These are phyloP conservation scores for Talaromyces amestolkiae DNA, from an alignment of 2,329 filamentous ascomycete genomes.

Conservation along the genomic window DNA sequence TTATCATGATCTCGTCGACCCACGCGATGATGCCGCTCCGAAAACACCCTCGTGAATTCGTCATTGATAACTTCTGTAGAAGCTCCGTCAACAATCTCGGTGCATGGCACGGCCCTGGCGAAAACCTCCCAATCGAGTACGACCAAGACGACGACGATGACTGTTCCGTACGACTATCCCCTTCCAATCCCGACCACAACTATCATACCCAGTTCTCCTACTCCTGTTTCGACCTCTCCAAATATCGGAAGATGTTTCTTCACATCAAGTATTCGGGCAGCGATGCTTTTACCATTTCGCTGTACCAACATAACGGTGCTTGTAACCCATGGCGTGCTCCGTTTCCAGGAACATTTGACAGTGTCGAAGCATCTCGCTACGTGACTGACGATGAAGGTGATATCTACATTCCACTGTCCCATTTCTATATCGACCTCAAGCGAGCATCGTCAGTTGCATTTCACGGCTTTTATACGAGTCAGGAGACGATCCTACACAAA, in stretches of 20 bases:
- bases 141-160: slow-evolving; percentile 37
- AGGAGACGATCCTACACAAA: slow-evolving; percentile 52
- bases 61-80: slow-evolving; percentile 62
- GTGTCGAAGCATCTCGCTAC: slow-evolving; percentile 63
- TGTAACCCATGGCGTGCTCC: slow-evolving; percentile 58
- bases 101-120: slow-evolving; percentile 66
- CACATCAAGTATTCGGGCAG: slow-evolving; percentile 64
- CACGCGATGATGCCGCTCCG: slow-evolving; percentile 11
- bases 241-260: slow-evolving; percentile 58
- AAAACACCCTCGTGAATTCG: slow-evolving; percentile 24
- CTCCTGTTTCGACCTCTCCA: slow-evolving; percentile 56
- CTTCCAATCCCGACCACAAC: slow-evolving; percentile 59
- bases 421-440: slow-evolving; percentile 62
- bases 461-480: slow-evolving; percentile 61
- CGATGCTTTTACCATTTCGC: slow-evolving; percentile 61
- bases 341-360: slow-evolving; percentile 67
- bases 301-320: slow-evolving; percentile 64
- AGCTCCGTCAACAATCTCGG: slow-evolving; percentile 57
- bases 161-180: slow-evolving; percentile 56
- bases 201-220: slow-evolving; percentile 60
- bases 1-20: neutral
- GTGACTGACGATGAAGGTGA: slow-evolving; percentile 44
- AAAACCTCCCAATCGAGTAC: slow-evolving; percentile 52
- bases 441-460: slow-evolving; percentile 60
- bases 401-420: slow-evolving; percentile 65